These are phyloP conservation scores for Leucosporidium scottii DNA, from an alignment of 768 basidiomycete species.

Conservation along the genomic window DNA sequence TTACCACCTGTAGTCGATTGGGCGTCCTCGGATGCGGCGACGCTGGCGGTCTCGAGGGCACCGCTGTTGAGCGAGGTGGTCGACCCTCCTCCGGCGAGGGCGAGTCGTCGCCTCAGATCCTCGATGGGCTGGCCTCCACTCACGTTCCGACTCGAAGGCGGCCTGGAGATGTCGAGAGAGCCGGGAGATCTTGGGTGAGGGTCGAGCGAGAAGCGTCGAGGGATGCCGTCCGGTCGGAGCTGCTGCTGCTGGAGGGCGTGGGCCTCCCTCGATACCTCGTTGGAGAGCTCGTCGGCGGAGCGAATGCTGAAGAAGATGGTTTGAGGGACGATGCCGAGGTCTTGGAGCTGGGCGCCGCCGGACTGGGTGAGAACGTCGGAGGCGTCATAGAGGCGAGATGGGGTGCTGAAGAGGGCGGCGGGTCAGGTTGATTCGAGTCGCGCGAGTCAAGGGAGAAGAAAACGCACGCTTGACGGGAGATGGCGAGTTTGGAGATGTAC, in stretches of 20 bases:
- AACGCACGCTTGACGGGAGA: constrained; percentile 67
- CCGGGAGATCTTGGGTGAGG: constrained; percentile 6
- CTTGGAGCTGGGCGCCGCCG: constrained; percentile 19
- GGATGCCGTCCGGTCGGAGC: not conserved
- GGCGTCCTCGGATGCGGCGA: not conserved
- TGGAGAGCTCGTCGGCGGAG: constrained; percentile 19
- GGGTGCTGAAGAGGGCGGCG: not conserved
- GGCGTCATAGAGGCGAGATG: constrained; percentile 11
- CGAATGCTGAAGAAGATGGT: constrained; percentile 37
- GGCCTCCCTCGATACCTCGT: not conserved
- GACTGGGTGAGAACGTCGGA: constrained; percentile 1
- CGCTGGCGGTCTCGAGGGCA: not conserved
- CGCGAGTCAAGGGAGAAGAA: not conserved
- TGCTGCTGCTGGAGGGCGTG: constrained; percentile 3
- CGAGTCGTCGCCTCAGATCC: constrained; percentile 26
- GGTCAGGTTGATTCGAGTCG: not conserved
- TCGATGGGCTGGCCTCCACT: constrained; percentile 23
- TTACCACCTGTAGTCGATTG: not conserved
- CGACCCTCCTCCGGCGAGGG: not conserved
- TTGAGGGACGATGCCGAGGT: constrained; percentile 37
- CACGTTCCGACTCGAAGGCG: not conserved
- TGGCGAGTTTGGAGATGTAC: constrained; percentile 79
- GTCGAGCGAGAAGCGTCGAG: constrained; percentile 7
- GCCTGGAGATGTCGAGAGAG: not conserved
- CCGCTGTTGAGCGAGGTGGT: not conserved